Evolutionary conservation across 2,329 filamentous ascomycete species (phyloP), one percentile per base, ranked within the genome.

Genomic region (Colletotrichum sp.): DNA sequence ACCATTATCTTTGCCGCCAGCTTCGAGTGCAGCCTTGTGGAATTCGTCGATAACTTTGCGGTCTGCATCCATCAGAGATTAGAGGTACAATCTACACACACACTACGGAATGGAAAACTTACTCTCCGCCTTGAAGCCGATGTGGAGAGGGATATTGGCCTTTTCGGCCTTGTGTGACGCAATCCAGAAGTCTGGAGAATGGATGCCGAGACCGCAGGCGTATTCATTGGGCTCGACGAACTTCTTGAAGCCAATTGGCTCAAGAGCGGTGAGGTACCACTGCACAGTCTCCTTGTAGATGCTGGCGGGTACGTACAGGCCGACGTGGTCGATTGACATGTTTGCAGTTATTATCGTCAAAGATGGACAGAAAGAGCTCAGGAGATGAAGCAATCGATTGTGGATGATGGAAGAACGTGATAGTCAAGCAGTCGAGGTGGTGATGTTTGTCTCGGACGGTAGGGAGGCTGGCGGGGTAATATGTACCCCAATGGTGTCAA

Each of bases 1-100:
- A 5, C 89, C 89, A 78, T 90, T 90, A 78, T 87, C 85, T 36
- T 83, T 85, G 4, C 83, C 89, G 0, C 89, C 89, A 0, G 84
- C 84, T 48, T 82, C 83, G 4, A 87, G 83, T 13, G 83, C 86
- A 9, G 83, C 81, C 32, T 79, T 77, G 75, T 90, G 82, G 77
- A 89, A 89, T 1, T 83, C 84, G 72, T 88, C 84, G n/a, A 89
- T 87, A 2, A 80, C 77, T 7, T 82, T 81, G 34, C 83, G 84
- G 76, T 85, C 86, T 88, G 10, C 4, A 39, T 73, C 48, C 69
- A 65, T 43, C 63, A 2, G 16, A 24, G 43, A 13, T 52, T 52
- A 52, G 43, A 4, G 0, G 6, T 0, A 21, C 0, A 52, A 0
- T 13, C 43, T 52, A 21, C n/a, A 52, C 43, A 21, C n/a, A 48